A percentile compares a stretch with the other conserved stretches of the same genome.
Conservation (phyloP, 306 rosid species). For the Alnus rubra region DNA sequence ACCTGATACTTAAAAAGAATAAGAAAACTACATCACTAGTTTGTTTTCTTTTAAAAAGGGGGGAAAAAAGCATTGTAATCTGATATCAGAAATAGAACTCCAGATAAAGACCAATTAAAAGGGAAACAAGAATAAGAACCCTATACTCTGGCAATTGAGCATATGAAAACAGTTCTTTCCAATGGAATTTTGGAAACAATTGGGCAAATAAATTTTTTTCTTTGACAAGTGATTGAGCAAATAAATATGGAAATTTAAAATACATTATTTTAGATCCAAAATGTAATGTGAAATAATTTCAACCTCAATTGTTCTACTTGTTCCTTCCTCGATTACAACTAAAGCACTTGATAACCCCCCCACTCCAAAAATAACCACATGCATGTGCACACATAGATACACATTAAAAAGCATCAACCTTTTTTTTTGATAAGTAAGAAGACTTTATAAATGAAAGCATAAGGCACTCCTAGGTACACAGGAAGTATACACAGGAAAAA, state of each 20-base stretch:
- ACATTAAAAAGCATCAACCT: too few species aligned
- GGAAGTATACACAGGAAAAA: too few species aligned
- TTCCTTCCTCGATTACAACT: not conserved
- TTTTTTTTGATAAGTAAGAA: too few species aligned
- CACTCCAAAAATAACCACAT: too few species aligned
- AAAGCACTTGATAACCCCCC: too few species aligned
- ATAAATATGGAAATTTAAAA: not conserved
- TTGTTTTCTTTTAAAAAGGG: too few species aligned
- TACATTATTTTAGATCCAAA: not conserved
- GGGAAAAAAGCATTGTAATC: not conserved
- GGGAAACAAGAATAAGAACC: not conserved
- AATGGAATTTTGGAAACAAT: not conserved
- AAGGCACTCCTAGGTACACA: too few species aligned
- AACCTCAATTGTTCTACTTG: not conserved
- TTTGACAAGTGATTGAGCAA: not conserved
- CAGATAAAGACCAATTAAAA: not conserved
- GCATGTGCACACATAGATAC: too few species aligned
- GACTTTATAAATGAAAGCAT: too few species aligned
- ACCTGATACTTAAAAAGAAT: too few species aligned
- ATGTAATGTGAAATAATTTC: not conserved
- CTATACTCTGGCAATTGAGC: not conserved
- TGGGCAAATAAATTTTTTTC: not conserved
- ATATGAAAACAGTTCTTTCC: not conserved
- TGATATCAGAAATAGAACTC: not conserved
- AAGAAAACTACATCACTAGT: too few species aligned